Conservation (phyloP, 148 eudicot genomes). For the Pharnaceum exiguum region DNA sequence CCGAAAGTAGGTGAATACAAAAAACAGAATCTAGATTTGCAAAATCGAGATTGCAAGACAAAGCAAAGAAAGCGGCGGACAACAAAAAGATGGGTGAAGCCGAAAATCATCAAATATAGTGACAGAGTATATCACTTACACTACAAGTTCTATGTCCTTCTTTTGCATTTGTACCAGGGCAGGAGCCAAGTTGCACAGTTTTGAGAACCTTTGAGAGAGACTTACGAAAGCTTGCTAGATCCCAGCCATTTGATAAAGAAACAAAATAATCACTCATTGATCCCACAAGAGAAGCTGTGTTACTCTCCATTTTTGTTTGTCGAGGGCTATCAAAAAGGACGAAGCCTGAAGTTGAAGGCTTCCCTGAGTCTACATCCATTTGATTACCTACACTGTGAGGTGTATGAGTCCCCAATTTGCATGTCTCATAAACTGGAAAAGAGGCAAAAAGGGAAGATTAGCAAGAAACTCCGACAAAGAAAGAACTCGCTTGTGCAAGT, state of each 20-base stretch:
- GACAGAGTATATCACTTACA: conserved; percentile 41
- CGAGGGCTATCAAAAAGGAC: conserved; percentile 84
- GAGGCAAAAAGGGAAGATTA: conserved; percentile 1
- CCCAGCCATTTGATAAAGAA: conserved; percentile 88
- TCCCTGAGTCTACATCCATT: conserved; percentile 72
- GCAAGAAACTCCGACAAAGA: neutral
- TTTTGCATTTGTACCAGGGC: conserved; percentile 49
- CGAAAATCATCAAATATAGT: neutral
- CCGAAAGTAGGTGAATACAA: too few species aligned
- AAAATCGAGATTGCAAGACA: too few species aligned
- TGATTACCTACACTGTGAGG: conserved; percentile 76
- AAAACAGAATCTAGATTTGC: too few species aligned
- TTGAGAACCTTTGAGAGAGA: conserved; percentile 83
- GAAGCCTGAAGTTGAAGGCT: conserved; percentile 83
- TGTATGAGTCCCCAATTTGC: conserved; percentile 88
- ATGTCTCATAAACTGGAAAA: conserved; percentile 77
- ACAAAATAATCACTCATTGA: conserved; percentile 89
- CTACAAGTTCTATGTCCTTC: conserved; percentile 77
- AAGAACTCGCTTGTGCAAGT: neutral
- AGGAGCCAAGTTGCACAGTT: conserved; percentile 61
- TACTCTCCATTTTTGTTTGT: conserved; percentile 74
- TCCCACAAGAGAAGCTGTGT: conserved; percentile 69
- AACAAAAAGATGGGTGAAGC: neutral
- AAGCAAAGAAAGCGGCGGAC: neutral
- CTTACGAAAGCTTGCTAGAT: conserved; percentile 77